Percentiles rank a stretch among this genome's conserved stretches.
Evolutionary conservation across 1,284 basidiomycete species (phyloP).

Genomic region (Ustilago cynodontis): DNA sequence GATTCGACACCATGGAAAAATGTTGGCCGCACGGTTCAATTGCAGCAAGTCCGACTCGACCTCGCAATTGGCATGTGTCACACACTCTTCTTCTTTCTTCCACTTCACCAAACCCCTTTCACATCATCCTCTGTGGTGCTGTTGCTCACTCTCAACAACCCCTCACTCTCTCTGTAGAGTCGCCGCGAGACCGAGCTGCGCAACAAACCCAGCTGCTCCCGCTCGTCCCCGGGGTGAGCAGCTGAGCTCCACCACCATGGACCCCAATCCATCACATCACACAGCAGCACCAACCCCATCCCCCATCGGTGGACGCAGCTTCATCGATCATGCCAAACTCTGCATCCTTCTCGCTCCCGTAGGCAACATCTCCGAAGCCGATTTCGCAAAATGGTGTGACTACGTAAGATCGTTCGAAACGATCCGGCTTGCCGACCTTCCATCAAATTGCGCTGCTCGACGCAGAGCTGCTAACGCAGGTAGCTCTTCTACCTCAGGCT

Average conservation of each 20-base stretch:
- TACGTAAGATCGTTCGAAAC: constrained; percentile 58
- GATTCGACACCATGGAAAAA: not conserved
- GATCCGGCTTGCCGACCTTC: constrained; percentile 60
- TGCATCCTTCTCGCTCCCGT: constrained; percentile 66
- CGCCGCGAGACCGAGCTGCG: not conserved
- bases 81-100: not conserved
- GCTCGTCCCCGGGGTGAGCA: not conserved
- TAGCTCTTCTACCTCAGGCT: not conserved
- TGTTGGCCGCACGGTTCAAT: constrained; percentile 8
- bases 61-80: not conserved
- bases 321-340: constrained; percentile 60
- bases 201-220: not conserved
- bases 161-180: not conserved
- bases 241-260: constrained; percentile 6
- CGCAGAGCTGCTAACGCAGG: constrained; percentile 10
- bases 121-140: not conserved
- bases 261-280: not conserved
- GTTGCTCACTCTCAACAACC: not conserved
- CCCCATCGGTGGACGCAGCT: constrained; percentile 47
- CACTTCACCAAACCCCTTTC: not conserved
- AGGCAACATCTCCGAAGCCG: constrained; percentile 49
- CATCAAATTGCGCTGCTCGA: constrained; percentile 31
- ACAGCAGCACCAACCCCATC: constrained; percentile 45
- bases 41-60: constrained; percentile 4
- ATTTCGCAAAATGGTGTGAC: constrained; percentile 62